These are phyloP conservation scores for Mycoemilia scoparia DNA, from an alignment of 192 early-diverging fungal genomes.

Conservation along the genomic window DNA sequence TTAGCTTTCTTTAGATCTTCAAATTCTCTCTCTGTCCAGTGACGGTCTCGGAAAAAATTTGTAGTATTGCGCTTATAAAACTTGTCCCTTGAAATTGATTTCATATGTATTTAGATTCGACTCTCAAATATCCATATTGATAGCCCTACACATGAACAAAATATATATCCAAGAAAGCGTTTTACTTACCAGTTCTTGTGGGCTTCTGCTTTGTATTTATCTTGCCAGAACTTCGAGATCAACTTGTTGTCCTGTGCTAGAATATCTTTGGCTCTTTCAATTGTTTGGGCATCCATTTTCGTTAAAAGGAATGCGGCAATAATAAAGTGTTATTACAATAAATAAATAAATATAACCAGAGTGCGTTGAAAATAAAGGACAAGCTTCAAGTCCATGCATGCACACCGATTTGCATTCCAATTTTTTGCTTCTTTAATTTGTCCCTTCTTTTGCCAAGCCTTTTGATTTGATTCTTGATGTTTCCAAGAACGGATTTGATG, in stretches of 20 bases:
- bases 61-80: constrained; percentile 73
- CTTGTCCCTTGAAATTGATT: constrained; percentile 50
- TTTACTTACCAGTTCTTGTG: constrained; percentile 66
- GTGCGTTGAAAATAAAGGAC: no score
- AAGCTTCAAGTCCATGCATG: no score
- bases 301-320: no score
- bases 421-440: no score
- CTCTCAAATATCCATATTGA: background rate
- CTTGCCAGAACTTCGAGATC: constrained; percentile 55
- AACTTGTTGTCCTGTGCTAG: constrained; percentile 42
- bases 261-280: constrained; percentile 33
- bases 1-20: constrained; percentile 59
- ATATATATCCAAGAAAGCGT: background rate
- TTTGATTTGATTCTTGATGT: no score
- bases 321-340: no score
- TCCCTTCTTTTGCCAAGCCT: no score
- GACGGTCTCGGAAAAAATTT: constrained; percentile 90
- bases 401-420: no score
- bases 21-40: constrained; percentile 91
- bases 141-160: background rate
- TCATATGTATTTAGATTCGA: background rate
- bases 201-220: constrained; percentile 63
- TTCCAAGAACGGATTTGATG: no score
- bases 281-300: constrained; percentile 34
- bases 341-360: no score